Base-by-base conservation (phyloP, 2,329 filamentous ascomycete species). In the Zymoseptoria crescenta region DNA sequence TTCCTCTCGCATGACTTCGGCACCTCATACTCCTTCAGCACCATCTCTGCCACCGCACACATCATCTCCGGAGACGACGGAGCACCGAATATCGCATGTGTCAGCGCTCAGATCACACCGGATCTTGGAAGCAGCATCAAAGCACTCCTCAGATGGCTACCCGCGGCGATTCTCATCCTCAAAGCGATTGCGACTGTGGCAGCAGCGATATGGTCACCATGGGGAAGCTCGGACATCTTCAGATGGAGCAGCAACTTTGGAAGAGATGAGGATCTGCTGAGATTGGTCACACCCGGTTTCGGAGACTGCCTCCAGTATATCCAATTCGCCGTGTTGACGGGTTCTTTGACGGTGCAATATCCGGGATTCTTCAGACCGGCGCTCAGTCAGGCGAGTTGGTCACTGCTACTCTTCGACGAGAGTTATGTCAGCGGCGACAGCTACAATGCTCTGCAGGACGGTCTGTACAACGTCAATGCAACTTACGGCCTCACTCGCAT, bases 161-260 rank as follows among this genome's bases (percentile, higher is more conserved):
- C 94, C 1, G 80, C 93, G 24, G 79, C 87, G 2, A 83, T 96
- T 24, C 80, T 99, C 30, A 76, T 93, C 2, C 79, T 93, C 49
- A 89, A 95, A 52, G 94, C 86, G 1, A 74, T 91, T 59, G 91
- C 92, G 13, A 96, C 93, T 6, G 79, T 92, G 41, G 85, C 91
- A 65, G 91, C 94, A 2, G 89, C 86, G 54, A 89, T 95, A 45
- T 93, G 86, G 71, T 96, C 92, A 70, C 94, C 94, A 0, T 99
- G 94, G 93, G 94, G 94, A 20, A 89, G 91, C 1, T 85, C 85
- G 7, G 89, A 99, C 71, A 81, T 93, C 20, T 97, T 97, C 73
- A 87, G 89, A 65, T 99, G 93, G 91, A 91, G 91, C n/a, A 95
- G 91, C 70, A 99, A 99, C 72, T 97, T 96, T 72, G 94, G 94